Percentiles rank a stretch among this genome's conserved stretches.
Evolutionary conservation across 139 green algal genomes (phyloP).

Genomic region (Chloropicon primus): DNA sequence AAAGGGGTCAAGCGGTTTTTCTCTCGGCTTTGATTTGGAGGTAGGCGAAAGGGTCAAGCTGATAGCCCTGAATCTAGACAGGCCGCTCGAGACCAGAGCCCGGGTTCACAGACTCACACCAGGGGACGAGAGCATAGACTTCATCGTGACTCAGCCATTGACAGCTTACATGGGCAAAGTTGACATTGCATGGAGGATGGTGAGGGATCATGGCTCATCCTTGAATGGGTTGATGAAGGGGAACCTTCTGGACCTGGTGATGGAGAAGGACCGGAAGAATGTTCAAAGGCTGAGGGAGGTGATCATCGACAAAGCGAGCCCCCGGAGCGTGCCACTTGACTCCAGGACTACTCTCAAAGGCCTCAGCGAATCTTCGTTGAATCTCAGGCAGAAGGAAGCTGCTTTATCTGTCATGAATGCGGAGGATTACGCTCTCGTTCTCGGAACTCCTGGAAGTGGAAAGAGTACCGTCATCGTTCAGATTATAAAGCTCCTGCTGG

Average conservation of each 20-base stretch:
- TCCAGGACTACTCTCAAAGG: not conserved
- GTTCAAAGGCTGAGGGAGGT: not conserved
- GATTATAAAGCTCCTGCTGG: conserved; percentile 30
- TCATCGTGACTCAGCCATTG: not conserved
- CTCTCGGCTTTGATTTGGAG: not conserved
- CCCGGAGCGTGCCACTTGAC: not conserved
- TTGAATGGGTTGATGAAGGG: not conserved
- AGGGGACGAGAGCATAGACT: not conserved
- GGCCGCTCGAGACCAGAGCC: not conserved
- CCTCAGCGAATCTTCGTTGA: conserved; percentile 23
- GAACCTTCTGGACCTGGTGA: not conserved
- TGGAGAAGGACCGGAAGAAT: not conserved
- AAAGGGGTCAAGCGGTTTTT: no score
- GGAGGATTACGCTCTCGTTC: conserved; percentile 66
- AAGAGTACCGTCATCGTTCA: conserved; percentile 61
- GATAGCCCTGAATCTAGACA: not conserved
- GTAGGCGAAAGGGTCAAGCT: not conserved
- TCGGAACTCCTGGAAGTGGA: conserved; percentile 73
- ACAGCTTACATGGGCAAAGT: not conserved
- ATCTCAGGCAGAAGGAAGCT: conserved; percentile 47
- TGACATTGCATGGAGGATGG: not conserved
- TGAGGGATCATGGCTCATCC: not conserved
- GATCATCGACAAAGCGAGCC: not conserved
- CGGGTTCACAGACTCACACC: not conserved
- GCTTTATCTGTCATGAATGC: conserved; percentile 36